phyloP scores from a whole-genome alignment of 148 eudicot genomes.

The Amaranthus cruentus region DNA sequence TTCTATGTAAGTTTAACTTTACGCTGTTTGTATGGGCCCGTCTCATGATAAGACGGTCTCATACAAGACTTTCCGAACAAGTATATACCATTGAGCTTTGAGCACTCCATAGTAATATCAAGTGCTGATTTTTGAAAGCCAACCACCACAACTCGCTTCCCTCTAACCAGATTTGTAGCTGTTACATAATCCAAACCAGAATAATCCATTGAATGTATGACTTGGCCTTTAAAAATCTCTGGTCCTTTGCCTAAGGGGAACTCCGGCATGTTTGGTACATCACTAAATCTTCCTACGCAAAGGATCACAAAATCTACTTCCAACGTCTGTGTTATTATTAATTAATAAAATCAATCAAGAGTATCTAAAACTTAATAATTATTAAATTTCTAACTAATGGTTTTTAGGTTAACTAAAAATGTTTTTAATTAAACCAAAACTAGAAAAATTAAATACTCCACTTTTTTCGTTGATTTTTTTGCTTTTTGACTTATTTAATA shows the following conservation, averaged over 20 bases:
- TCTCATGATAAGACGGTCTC: no score
- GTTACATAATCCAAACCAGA: slow-evolving; percentile 31
- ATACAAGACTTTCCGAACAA: neutral
- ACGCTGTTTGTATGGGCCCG: no score
- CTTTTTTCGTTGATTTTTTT: no score
- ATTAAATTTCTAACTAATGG: no score
- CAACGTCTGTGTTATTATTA: neutral
- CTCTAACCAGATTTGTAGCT: slow-evolving; percentile 40
- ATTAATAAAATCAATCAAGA: no score
- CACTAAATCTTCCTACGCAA: slow-evolving; percentile 57
- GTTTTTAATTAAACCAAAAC: no score
- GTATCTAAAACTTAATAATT: no score
- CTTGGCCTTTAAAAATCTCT: slow-evolving; percentile 51
- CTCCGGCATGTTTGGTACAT: slow-evolving; percentile 53
- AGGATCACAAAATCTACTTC: slow-evolving; percentile 59
- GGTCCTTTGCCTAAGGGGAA: slow-evolving; percentile 52
- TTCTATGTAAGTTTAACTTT: no score
- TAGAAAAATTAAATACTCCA: no score
- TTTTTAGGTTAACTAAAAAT: no score
- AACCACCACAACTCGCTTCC: slow-evolving; percentile 50
- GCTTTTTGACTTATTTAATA: no score
- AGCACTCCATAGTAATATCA: slow-evolving; percentile 59
- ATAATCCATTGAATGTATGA: slow-evolving; percentile 64
- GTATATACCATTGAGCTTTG: slow-evolving; percentile 49
- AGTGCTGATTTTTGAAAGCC: slow-evolving; percentile 65